These are phyloP conservation scores for Flaveria trinervia DNA, from an alignment of 129 eudicot genomes.

Conservation along the genomic window DNA sequence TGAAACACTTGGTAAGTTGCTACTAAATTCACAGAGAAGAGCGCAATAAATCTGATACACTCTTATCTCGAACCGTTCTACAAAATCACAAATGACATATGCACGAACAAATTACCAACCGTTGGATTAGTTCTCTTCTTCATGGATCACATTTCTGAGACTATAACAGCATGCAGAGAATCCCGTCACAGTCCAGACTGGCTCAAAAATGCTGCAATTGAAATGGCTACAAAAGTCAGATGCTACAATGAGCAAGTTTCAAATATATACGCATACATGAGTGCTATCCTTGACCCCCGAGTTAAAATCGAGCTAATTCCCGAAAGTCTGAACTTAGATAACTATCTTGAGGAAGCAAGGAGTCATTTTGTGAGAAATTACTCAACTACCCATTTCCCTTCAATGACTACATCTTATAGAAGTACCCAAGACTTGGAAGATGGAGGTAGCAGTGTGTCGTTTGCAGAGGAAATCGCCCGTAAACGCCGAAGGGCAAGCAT, in stretches of 20 bases:
- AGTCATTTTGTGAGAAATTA: constrained; percentile 71
- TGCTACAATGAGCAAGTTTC: constrained; percentile 66
- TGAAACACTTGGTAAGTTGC: constrained; percentile 61
- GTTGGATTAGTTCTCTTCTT: constrained; percentile 89
- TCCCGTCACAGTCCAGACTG: constrained; percentile 84
- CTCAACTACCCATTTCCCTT: constrained; percentile 56
- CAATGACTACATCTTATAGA: constrained; percentile 45
- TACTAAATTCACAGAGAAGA: constrained; percentile 71
- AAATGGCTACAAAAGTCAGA: constrained; percentile 63
- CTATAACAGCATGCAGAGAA: constrained; percentile 66
- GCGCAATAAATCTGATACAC: constrained; percentile 64
- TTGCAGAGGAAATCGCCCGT: constrained; percentile 97
- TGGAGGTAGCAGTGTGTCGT: constrained; percentile 63
- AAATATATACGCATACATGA: constrained; percentile 78
- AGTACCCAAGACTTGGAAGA: constrained; percentile 56
- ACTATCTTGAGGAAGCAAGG: constrained; percentile 74
- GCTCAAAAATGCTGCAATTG: constrained; percentile 74
- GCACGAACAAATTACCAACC: constrained; percentile 71
- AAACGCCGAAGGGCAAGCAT: constrained; percentile 76
- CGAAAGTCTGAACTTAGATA: constrained; percentile 69
- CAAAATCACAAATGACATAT: constrained; percentile 82
- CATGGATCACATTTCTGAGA: constrained; percentile 94
- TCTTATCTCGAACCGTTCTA: constrained; percentile 79
- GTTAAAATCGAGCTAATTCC: constrained; percentile 84
- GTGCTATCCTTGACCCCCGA: constrained; percentile 88